Base-by-base conservation (phyloP, 2,329 filamentous ascomycete genomes). In the Talaromyces sp. region DNA sequence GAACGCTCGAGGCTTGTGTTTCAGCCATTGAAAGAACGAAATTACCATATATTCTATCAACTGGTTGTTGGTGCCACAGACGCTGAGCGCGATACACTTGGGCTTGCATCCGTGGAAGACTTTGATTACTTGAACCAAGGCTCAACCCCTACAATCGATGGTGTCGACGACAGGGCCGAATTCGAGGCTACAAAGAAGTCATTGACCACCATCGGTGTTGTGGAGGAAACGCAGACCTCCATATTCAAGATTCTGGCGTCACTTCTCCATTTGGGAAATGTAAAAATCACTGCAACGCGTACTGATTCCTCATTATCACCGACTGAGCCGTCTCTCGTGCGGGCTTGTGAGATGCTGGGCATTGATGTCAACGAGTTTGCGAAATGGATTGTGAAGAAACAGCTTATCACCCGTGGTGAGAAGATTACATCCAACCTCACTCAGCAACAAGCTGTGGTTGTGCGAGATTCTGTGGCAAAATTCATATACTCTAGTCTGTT, bases 31-130 rank as follows among this genome's bases (percentile, higher is more conserved):
- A 97, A 96, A 78, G 94, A 99, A 79, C 85, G 94, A 65, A 99
- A 99, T 74, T 99, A 99, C 77, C 94, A 99, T 75, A 93, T 99
- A 68, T 99, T 99, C 78, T 99, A 99, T 75, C 94, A 99, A 75
- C 83, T 99, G 53, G 87, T 97, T 46, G 91, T 92, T 52, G 94
- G 95, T 71, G 89, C 92, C n/a, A 86, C 89, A 1, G 89, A 96
- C 33, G 81, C 84, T 62, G 88, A 97, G 75, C 87, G 86, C 52
- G 83, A 93, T 70, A 87, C 93, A 65, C 82, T 97, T 60, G 84
- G 86, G 43, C 78, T 99, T 61, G 77, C 91, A 45, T 84, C 91
- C 0, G 84, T 95, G 46, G 92, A 97, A 69, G 87, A 97, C 67
- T 99, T 94, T 66, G 90, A 95, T 69, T 99, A 97, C 73, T 81